Base-by-base conservation (phyloP, 2,329 filamentous ascomycete genomes). In the Magnaporthales sp. region DNA sequence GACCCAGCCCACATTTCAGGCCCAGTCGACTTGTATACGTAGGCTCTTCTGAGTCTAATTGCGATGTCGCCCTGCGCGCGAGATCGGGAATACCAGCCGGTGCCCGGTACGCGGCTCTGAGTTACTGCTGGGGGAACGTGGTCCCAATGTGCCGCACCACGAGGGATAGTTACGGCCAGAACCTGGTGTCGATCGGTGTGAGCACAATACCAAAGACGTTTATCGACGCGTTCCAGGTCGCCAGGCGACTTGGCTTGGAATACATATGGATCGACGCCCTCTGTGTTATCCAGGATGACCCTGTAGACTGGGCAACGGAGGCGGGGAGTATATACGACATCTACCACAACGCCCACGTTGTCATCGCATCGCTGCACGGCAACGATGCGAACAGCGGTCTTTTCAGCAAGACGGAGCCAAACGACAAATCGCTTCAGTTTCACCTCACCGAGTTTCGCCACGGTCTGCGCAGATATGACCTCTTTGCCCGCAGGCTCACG, bases 51-150 rank as follows among this genome's bases (percentile, higher is more conserved):
- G 38, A 51, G n/a, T 32, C 30, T 9, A 26, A 32, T 29, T 32
- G 62, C n/a, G 30, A 46, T 10, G 11, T 51, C 10, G 30, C 24
- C 13, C 30, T 64, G 24, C 24, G 19, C 9, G 26, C 38, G 9
- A 64, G 9, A 27, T 22, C 30, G 10, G 24, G 24, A 24, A 54
- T 64, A 22, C 62, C 30, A 5, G 30, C n/a, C 11, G 62, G 62
- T n/a, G 38, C 46, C 11, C 26, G 30, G 29, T 66, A 66, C 29
- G 61, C 46, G 15, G 38, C 66, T 4, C 61, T 66, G n/a, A 66
- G 66, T 24, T 63, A 66, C 62, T 66, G 66, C 38, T 66, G 66
- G 66, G 66, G 66, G 15, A 58, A 54, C 4, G 5, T 26, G 22
- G 27, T 65, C 3, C 38, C 63, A 19, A 15, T 54, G 11, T 51